These are phyloP conservation scores for Suhomyces terraborum DNA, from an alignment of 1,139 yeast species.

Conservation along the genomic window DNA sequence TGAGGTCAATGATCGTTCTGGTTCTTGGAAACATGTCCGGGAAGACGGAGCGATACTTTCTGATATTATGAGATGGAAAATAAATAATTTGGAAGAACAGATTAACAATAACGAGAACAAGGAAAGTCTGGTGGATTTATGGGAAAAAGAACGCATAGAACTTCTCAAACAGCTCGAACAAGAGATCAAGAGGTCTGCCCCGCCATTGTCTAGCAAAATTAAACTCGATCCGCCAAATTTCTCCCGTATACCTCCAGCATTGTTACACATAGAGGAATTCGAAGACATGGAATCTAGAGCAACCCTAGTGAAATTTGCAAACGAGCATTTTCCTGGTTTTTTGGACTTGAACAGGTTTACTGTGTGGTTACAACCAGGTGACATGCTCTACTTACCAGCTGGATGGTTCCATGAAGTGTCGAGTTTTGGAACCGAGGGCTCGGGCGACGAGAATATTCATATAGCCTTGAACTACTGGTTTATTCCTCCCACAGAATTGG, in stretches of 20 bases:
- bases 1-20: slow-evolving; percentile 51
- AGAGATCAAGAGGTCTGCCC: not conserved
- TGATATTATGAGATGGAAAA: slow-evolving; percentile 45
- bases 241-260: slow-evolving; percentile 59
- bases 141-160: slow-evolving; percentile 2
- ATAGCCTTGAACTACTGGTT: slow-evolving; percentile 75
- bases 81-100: slow-evolving; percentile 16
- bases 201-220: slow-evolving; percentile 6
- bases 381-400: slow-evolving; percentile 68
- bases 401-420: slow-evolving; percentile 86
- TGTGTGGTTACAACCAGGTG: slow-evolving; percentile 59
- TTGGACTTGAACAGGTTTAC: slow-evolving; percentile 40
- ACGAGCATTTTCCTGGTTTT: slow-evolving; percentile 50
- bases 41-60: slow-evolving; percentile 62
- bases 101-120: not conserved
- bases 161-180: slow-evolving; percentile 10
- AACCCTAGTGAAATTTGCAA: slow-evolving; percentile 34
- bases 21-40: slow-evolving; percentile 58
- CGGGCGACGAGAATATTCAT: slow-evolving; percentile 38
- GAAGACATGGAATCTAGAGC: slow-evolving; percentile 24
- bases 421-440: slow-evolving; percentile 48
- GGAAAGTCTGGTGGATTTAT: not conserved
- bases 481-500: slow-evolving; percentile 55
- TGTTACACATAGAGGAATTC: slow-evolving; percentile 60
- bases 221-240: slow-evolving; percentile 67